Conservation (phyloP, 352 stramenopile species). For the Phytophthora syringae region DNA sequence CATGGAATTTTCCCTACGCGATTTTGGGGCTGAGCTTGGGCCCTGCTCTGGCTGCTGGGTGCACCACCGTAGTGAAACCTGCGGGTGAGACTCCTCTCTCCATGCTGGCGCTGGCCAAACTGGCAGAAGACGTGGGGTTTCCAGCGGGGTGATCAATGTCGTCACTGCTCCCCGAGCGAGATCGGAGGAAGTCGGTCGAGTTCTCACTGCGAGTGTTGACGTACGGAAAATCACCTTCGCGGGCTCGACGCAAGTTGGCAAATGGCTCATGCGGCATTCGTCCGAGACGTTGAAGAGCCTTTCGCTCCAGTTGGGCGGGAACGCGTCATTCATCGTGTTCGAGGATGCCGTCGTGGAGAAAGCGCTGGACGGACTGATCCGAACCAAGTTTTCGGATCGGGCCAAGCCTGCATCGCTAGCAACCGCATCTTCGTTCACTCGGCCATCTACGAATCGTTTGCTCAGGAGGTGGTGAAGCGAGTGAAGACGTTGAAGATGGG, state of each 20-base stretch:
- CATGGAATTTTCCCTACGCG: conserved; percentile 98
- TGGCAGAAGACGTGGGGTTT: conserved; percentile 87
- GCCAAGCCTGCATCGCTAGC: conserved; percentile 83
- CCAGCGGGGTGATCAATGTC: conserved; percentile 90
- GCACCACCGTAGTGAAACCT: conserved; percentile 96
- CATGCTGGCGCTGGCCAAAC: conserved; percentile 90
- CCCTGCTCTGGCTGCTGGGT: conserved; percentile 93
- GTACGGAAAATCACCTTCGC: conserved; percentile 91
- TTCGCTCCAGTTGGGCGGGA: conserved; percentile 87
- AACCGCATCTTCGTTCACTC: conserved; percentile 94
- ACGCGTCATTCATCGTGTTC: conserved; percentile 92
- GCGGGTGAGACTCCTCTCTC: conserved; percentile 96
- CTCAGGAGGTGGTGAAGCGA: conserved; percentile 61
- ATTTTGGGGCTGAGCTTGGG: conserved; percentile 97
- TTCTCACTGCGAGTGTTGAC: conserved; percentile 62
- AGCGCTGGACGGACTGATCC: conserved; percentile 77
- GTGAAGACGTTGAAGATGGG: conserved; percentile 88
- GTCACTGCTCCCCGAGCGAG: conserved; percentile 62
- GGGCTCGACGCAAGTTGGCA: conserved; percentile 81
- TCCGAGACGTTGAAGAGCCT: conserved; percentile 76
- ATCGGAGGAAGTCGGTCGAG: conserved; percentile 74
- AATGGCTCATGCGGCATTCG: conserved; percentile 74
- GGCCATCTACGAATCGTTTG: conserved; percentile 92
- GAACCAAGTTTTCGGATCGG: conserved; percentile 87
- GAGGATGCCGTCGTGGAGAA: conserved; percentile 82